Evolutionary conservation across 2,329 filamentous ascomycete genomes (phyloP), one percentile per base, ranked within the genome.

Genomic region (Clarireedia monteithiana): DNA sequence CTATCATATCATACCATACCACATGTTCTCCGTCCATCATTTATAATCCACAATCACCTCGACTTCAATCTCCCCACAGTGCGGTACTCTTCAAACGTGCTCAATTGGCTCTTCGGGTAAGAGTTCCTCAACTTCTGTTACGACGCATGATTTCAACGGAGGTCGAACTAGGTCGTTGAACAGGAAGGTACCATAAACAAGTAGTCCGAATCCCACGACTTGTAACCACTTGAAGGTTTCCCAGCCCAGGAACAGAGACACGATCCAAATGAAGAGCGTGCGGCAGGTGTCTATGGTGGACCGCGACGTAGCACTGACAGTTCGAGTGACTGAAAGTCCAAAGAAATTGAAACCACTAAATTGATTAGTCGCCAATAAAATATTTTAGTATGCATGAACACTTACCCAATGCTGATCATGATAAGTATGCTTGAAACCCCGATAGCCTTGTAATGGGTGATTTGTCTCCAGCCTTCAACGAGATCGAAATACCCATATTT

Each of bases 201-300:
- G 80, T 62, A 96, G 74, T 1, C 75, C 88, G 65, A 99, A 99
- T 1, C 94, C 94, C 3, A 83, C 70, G 14, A 99, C 89, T 73
- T 99, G 94, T 6, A 99, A 81, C 87, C 89, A 95, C 74, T 97
- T 97, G 81, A 99, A 97, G 0, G 83, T 85, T 74, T 99, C 94
- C 94, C 94, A 99, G 59, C 91, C 91, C 2, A 99, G 81, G 4
- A 88, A 89, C 4, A 99, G 81, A 17, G 90, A 95, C 14, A 96
- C 89, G 27, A 99, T 80, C 94, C 94, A 99, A 73, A 99, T 97
- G 74, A 99, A 97, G 1, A 99, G 81, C 0, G 94, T 99, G 42
- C 92, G 85, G 77, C 91, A 97, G 1, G 94, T 99, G 71, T 99
- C 94, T 66, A 99, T 97, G 34, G 92, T 97, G 34, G 90, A 95